Conservation (phyloP, 2,329 filamentous ascomycete species). For the Ambrosiella xylebori region DNA sequence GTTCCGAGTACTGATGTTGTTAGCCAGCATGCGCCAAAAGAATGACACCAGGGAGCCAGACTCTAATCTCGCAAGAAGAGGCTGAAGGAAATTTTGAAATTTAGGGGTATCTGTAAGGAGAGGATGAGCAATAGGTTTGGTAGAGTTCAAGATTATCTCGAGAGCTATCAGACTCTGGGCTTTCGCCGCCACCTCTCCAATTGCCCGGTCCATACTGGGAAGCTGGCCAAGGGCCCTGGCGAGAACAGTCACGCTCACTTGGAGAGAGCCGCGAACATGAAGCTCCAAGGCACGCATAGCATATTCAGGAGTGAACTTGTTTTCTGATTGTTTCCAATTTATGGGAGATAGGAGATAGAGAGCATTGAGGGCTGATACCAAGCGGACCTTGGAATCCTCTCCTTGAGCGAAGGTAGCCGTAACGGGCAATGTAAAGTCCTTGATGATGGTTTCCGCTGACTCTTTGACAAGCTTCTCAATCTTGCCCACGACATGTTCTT, state of each 20-base stretch:
- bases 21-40: constrained; percentile 83
- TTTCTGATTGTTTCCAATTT: constrained; percentile 15
- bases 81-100: not conserved
- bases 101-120: constrained; percentile 28
- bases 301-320: constrained; percentile 47
- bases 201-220: constrained; percentile 62
- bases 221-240: constrained; percentile 62
- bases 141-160: constrained; percentile 55
- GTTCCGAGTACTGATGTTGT: constrained; percentile 56
- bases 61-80: constrained; percentile 60
- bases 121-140: constrained; percentile 52
- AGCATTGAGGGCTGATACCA: constrained; percentile 55
- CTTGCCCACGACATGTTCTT: constrained; percentile 50
- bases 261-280: constrained; percentile 66
- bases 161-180: constrained; percentile 88
- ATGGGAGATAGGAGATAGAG: constrained; percentile 70
- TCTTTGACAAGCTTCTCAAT: constrained; percentile 58
- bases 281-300: constrained; percentile 62
- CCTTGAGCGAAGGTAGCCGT: constrained; percentile 42
- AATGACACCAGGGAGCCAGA: constrained; percentile 75
- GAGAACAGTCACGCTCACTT: constrained; percentile 59
- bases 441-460: constrained; percentile 59
- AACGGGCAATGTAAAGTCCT: constrained; percentile 58
- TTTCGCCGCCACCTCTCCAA: constrained; percentile 63
- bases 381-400: constrained; percentile 58